Base-by-base conservation (phyloP, 192 early-diverging fungal species). In the Allomyces macrogynus region DNA sequence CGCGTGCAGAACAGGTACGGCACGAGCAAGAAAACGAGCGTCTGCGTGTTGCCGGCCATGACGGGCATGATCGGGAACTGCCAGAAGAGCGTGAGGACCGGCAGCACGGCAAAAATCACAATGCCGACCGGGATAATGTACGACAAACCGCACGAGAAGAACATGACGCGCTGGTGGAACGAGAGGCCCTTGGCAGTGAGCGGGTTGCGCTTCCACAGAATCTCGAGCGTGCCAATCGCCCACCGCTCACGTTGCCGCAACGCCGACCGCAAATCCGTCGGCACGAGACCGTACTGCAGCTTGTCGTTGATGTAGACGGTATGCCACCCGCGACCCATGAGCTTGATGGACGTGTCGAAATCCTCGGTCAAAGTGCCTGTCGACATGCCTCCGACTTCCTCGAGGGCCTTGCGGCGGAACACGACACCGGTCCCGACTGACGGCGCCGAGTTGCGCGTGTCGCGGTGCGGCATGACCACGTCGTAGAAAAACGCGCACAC, bases 131-230 rank as follows among this genome's bases (percentile, higher is more conserved):
- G 64, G 25, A 64, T n/a, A 27, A 64, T 22, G 64, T 64, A 64
- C 11, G 64, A 32, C 23, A 64, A 3, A 22, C 64, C 64, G 64
- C 32, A 27, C 18, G 64, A 64, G 64, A 64, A 40, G 43, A 26
- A 64, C 64, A 64, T 64, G 32, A 44, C 64, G 27, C 64, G 64
- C 43, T 64, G 64, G 64, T 64, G 64, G 25, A 32, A 64, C 64
- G 26, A 43, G 27, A 64, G 64, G 0, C 64, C 64, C 25, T 11
- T 16, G 32, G 43, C 43, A 8, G 27, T 18, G 9, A 64, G 26
- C 23, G 64, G 64, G 64, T 64, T 64, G 64, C 64, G 64, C 27
- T 64, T 64, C 23, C 20, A 32, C 2, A 64, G 43, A 26, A 64
- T 64, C 43, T 64, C 23, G 10, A 64, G 64, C 10, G 64, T 64